Base-by-base conservation (phyloP, 352 stramenopile species). In the Halophytophthora batemanensis region DNA sequence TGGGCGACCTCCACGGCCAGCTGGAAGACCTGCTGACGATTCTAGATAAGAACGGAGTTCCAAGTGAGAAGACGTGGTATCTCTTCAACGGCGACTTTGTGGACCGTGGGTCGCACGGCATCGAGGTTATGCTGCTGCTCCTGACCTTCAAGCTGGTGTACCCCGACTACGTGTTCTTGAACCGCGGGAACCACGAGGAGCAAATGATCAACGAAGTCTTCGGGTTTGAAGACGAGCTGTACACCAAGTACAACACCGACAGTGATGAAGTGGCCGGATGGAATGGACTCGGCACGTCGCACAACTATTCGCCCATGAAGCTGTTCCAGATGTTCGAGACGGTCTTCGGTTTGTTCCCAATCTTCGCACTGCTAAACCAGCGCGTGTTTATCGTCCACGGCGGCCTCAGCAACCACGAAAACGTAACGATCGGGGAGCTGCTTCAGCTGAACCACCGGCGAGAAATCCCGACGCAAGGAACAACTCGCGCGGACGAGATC, bases 61-160 rank as follows among this genome's bases (percentile, higher is more conserved):
- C 95, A 1, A 90, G 69, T 38, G 54, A 66, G 15, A 92, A 89
- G 41, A 98, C 88, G 39, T 89, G 81, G 74, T 97, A 97, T 62
- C 62, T 98, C 0, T 98, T 98, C 63, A 98, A 98, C 50, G 95
- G 95, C 3, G 94, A 98, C 57, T 98, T 97, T 59, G 95, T 98
- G 19, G 95, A 98, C 67, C 83, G 95, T 1, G 95, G 95, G 4
- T 83, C 73, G 1, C 80, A 97, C 28, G 91, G 92, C 19, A 77
- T 96, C n/a, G 93, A 98, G 61, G 85, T 98, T 3, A 87, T 97
- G 40, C 73, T 90, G 31, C 58, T 92, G n/a, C 53, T 97, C 23
- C 68, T 97, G 5, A 79, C 78, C 1, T 96, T 97, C 59, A 97
- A 97, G 68, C 56, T 97, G 3, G 43, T 96, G 33, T 91, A 93